Base-by-base conservation (phyloP, 306 rosid genomes). In the Lathyrus sativus region DNA sequence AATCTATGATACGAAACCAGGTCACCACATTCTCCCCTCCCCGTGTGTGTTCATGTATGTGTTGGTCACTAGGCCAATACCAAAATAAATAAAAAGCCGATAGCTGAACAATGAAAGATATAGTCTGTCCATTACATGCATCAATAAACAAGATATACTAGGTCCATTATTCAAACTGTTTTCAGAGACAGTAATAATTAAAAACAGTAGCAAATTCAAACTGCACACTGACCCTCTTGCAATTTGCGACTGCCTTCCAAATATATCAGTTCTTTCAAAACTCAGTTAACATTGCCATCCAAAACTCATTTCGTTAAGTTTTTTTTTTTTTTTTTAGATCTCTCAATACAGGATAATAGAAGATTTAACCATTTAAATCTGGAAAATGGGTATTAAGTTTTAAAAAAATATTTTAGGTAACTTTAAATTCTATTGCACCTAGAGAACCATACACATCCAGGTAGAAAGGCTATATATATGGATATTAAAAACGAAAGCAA, bases 91-190 rank as follows among this genome's bases (percentile, higher is more conserved):
- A 4, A 31, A 31, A 31, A 4, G 35, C 46, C 33, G 39, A 44
- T 60, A 50, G 48, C 33, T 26, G 54, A 60, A 17, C n/a, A 4
- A 14, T 48, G 51, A 46, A 38, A 58, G 61, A 35, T 22, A 37
- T 18, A 67, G 14, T 1, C 43, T 11, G 44, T 58, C 46, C 24
- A 15, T n/a, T 49, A 42, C 28, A 33, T 45, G 44, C 17, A 35
- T 22, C 43, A 38, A 46, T 39, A 48, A 67, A 74, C 48, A 58
- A 46, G 60, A 31, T 31, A 31, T 4, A 31, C 5, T 31, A 31
- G 1, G 35, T 31, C 35, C 35, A 5, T 31, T 31, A 5, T 31
- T 95, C 99, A 62, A 95, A 96, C 97, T 95, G 95, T 78, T 81
- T 55, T 65, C 72, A 70, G 22, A 79, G 45, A 79, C 24, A 29